Base-by-base conservation (phyloP, 2,329 filamentous ascomycete genomes). In the Arthrinium puccinioides region DNA sequence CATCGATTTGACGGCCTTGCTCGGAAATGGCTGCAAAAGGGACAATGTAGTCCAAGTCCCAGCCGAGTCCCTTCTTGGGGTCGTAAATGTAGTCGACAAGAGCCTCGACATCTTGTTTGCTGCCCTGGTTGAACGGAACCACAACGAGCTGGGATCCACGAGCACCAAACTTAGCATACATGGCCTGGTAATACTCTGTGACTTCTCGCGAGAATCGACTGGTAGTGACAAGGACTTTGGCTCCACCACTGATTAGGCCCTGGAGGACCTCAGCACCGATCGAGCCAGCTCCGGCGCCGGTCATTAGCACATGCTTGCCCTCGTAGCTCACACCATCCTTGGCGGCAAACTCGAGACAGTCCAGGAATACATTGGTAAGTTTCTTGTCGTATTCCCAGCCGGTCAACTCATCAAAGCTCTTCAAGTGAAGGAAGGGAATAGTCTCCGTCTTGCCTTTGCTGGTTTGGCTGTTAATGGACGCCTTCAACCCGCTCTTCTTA, bases 301-400 rank as follows among this genome's bases (percentile, higher is more conserved):
- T 98, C 89, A 98, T 98, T 49, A 98, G 77, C 32, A 85, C 90
- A 56, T 97, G 87, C 73, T 96, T 97, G 66, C 85, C 87, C 59
- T 88, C 78, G 71, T 94, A 98, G 32, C 82, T 92, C 42, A 98
- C 81, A 61, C 92, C 92, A 39, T 79, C 73, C 54, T 81, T 84
- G 47, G 92, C 92, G 47, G 89, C 88, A 45, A 89, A 78, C 67
- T 95, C 89, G 21, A 98, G 67, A 44, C 87, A 88, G 59, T 96
- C 87, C 23, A 98, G 78, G 60, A 98, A 98, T 50, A 89, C 65
- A 40, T 87, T 85, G 18, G 92, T 97, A 40, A 98, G 77, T 70
- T 94, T 96, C 76, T 97, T 98, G 79, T 87, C 97, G 72, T 97
- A 98, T 57, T 97, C 89, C 92, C 92, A 98, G 44, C 90, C 90